Conservation (phyloP, 2,329 filamentous ascomycete species). For the Emergomyces pasteurianus region DNA sequence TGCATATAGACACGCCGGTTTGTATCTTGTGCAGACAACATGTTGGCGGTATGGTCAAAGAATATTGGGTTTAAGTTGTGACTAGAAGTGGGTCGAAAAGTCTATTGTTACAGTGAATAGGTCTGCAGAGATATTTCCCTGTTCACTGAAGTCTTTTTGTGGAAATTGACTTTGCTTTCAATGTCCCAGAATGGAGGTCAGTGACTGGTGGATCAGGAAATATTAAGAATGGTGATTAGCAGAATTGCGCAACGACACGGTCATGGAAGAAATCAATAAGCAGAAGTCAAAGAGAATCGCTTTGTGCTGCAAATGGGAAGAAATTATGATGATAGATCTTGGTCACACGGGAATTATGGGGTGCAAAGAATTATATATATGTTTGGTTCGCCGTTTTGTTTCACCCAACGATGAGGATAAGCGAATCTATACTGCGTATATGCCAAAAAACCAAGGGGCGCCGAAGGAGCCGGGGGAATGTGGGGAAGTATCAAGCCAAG, state of each 20-base stretch:
- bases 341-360: background rate
- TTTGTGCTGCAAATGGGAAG: no score
- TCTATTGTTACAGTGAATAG: background rate
- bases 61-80: background rate
- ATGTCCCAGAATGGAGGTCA: background rate
- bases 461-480: slow-evolving; percentile 4
- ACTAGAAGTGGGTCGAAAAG: background rate
- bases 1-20: slow-evolving; percentile 7
- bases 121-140: background rate
- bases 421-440: background rate
- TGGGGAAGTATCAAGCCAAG: background rate
- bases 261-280: background rate
- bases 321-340: background rate
- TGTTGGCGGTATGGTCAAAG: slow-evolving; percentile 15
- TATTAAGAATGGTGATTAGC: background rate
- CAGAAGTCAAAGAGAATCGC: no score
- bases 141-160: background rate
- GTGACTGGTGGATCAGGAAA: background rate
- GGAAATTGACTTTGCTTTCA: background rate
- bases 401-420: background rate
- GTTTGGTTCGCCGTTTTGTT: background rate
- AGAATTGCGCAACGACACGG: no score
- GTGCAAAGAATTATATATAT: background rate
- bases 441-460: background rate
- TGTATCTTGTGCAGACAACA: slow-evolving; percentile 31